Base-by-base conservation (phyloP, 1,284 basidiomycete species). In the Malassezia obtusa region DNA sequence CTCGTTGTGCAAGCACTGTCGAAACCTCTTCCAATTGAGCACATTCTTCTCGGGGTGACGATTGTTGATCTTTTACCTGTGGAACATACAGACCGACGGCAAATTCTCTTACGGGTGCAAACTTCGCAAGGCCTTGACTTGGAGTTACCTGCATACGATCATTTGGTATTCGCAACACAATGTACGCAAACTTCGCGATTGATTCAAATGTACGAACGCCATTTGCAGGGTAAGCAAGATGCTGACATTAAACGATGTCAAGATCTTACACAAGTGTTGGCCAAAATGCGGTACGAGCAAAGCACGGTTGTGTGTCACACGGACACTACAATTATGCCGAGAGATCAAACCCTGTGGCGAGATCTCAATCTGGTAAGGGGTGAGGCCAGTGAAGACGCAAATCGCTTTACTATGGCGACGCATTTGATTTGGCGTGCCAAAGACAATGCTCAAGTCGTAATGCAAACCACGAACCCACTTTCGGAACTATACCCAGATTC, bases 381-480 rank as follows among this genome's bases (percentile, higher is more conserved):
- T n/a, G 21, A 21, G 17, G 9, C 19, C 12, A 14, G 17, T 22
- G 11, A 9, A 30, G n/a, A n/a, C 1, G 6, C 5, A 12, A 24
- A 50, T 30, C 45, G 19, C 7, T 57, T 49, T n/a, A 65, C 69
- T 1, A 71, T 68, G 64, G 67, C 68, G 7, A 68, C 63, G 1
- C 68, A 71, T 41, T 31, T 70, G 7, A 46, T 69, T 24, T 47
- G 32, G 26, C 43, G 45, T 5, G 12, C 19, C 14, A 14, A 46
- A 7, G 25, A 32, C 2, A 9, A 21, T 0, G 14, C 14, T 11
- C 21, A 22, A 10, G 45, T 46, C 11, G 17, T 72, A 10, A 57
- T 71, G 52, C 69, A 72, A 35, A 69, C 69, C 11, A 72, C 69
- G 3, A 72, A 72, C 41, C 67, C 69, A 5, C 52, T 62, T 9